Percentiles rank a stretch among this genome's conserved stretches.
These are phyloP conservation scores for Aureobasidium sp. DNA, from an alignment of 2,329 filamentous ascomycete genomes.

Conservation along the genomic window DNA sequence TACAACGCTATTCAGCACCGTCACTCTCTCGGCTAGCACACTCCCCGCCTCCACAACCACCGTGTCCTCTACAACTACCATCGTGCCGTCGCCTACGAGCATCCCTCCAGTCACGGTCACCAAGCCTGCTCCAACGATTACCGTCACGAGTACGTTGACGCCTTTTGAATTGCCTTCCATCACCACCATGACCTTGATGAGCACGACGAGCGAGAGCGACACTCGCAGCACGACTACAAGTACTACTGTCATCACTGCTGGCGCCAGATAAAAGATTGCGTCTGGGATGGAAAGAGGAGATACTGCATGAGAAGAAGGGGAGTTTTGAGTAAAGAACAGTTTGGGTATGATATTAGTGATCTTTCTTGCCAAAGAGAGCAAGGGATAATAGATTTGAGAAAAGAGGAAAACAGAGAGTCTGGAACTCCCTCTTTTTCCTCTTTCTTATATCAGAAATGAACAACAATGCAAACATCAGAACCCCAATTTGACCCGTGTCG, in stretches of 20 bases:
- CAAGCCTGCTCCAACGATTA: constrained; percentile 15
- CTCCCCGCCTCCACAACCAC: neutral
- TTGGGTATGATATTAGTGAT: no score
- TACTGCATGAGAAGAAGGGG: neutral
- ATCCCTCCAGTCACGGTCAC: constrained; percentile 16
- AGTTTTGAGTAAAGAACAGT: no score
- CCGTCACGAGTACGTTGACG: constrained; percentile 11
- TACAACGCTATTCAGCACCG: neutral
- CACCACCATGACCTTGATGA: constrained; percentile 15
- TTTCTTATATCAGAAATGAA: neutral
- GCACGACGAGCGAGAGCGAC: constrained; percentile 7
- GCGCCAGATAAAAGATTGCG: neutral
- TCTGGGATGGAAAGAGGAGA: neutral
- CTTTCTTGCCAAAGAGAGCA: no score
- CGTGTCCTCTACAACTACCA: neutral
- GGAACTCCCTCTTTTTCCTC: neutral
- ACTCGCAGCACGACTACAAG: constrained; percentile 10
- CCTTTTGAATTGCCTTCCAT: constrained; percentile 8
- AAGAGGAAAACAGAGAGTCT: neutral
- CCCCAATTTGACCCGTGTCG: no score
- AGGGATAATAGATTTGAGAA: neutral
- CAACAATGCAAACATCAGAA: neutral
- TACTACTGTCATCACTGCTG: constrained; percentile 6
- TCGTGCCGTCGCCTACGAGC: neutral
- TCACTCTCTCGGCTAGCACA: neutral